These are phyloP conservation scores for Diacronema lutheri DNA, from an alignment of 78 protist genomes.

Conservation along the genomic window DNA sequence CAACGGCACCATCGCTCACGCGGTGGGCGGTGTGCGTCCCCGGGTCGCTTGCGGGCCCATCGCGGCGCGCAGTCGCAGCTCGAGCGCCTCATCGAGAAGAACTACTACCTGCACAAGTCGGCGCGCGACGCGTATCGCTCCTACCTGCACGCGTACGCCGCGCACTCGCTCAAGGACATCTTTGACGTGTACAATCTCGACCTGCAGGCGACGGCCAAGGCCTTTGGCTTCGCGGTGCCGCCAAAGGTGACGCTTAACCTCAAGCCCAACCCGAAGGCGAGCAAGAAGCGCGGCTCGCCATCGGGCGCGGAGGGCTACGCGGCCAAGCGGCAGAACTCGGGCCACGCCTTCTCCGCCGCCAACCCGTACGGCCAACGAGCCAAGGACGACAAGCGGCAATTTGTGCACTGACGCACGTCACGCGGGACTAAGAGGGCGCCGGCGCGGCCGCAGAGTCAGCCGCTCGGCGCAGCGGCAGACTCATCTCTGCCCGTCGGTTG, in stretches of 20 bases:
- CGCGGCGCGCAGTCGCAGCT: constrained; percentile 61
- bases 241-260: constrained; percentile 42
- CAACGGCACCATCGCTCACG: too few relatives aligned
- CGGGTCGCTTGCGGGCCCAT: too few relatives aligned
- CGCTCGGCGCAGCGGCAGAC: too few relatives aligned
- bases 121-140: constrained; percentile 92
- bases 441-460: too few relatives aligned
- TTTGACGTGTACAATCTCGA: constrained; percentile 86
- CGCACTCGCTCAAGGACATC: constrained; percentile 88
- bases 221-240: constrained; percentile 76
- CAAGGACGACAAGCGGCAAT: background rate
- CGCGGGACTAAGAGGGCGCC: too few relatives aligned
- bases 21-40: too few relatives aligned
- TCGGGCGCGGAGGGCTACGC: background rate
- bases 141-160: constrained; percentile 91
- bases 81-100: constrained; percentile 86
- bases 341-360: background rate
- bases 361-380: constrained; percentile 12
- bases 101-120: constrained; percentile 88
- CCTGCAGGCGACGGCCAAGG: constrained; percentile 36
- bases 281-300: background rate
- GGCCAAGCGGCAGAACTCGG: background rate
- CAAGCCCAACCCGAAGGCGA: background rate
- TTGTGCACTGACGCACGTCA: too few relatives aligned
- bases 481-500: too few relatives aligned